Conservation (phyloP, 805 yeast genomes). For the Myxozyma monticola region DNA sequence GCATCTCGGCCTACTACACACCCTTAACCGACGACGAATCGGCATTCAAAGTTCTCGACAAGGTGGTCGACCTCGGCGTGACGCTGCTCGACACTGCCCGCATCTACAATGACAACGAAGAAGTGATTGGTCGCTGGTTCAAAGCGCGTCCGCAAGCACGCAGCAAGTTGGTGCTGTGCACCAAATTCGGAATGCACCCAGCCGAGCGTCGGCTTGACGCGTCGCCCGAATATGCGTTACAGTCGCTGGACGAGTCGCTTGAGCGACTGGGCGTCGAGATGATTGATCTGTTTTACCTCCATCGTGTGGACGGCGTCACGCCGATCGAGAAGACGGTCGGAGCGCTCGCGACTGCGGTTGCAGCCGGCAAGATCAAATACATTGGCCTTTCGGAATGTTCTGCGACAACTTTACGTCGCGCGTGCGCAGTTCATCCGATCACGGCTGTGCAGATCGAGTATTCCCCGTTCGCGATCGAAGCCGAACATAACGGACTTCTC, state of each 20-base stretch:
- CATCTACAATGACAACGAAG: conserved; percentile 63
- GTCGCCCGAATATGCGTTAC: conserved; percentile 24
- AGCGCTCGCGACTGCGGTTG: conserved; percentile 57
- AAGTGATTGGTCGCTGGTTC: conserved; percentile 55
- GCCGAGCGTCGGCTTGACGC: conserved; percentile 37
- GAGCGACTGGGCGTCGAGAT: conserved; percentile 23
- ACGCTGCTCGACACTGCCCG: no score
- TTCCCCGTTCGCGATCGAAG: conserved; percentile 67
- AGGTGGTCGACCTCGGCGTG: conserved; percentile 50
- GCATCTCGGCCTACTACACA: conserved; percentile 25
- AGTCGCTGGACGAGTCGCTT: conserved; percentile 20
- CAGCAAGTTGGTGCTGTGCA: conserved; percentile 51
- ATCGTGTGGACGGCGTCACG: conserved; percentile 61
- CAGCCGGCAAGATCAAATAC: conserved; percentile 65
- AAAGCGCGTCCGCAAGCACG: conserved; percentile 11
- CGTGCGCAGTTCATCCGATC: conserved; percentile 55
- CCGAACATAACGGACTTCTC: conserved; percentile 62
- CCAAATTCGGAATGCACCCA: conserved; percentile 56
- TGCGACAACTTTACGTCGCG: conserved; percentile 60
- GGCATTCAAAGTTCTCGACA: conserved; percentile 53
- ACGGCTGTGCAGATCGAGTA: conserved; percentile 76
- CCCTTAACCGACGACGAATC: conserved; percentile 43
- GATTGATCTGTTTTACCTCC: conserved; percentile 65
- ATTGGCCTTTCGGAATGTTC: conserved; percentile 74
- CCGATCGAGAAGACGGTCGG: conserved; percentile 61